Conservation (phyloP, 257 asterid species). For the Paulownia fortunei region DNA sequence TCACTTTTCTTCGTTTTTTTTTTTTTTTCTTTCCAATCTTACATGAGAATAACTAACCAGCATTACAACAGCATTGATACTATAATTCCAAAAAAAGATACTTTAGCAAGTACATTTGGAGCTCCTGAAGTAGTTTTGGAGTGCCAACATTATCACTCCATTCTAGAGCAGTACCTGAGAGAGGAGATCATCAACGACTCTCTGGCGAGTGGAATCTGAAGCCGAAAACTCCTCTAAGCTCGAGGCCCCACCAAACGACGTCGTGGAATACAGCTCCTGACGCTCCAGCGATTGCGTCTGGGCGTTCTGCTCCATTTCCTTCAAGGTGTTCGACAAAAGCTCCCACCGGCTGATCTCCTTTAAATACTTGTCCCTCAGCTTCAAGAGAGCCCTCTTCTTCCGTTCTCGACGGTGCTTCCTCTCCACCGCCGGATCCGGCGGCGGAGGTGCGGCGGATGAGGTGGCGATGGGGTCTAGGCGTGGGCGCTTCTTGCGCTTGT, state of each 20-base stretch:
- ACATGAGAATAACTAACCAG: neutral
- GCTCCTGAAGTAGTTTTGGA: conserved; percentile 17
- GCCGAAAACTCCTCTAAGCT: conserved; percentile 30
- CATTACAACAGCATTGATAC: neutral
- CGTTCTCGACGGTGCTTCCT: conserved; percentile 57
- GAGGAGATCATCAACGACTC: conserved; percentile 62
- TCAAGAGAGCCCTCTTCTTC: conserved; percentile 62
- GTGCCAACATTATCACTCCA: neutral
- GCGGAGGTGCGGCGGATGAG: conserved; percentile 41
- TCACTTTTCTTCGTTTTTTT: neutral
- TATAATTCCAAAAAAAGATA: neutral
- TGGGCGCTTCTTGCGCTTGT: conserved; percentile 67
- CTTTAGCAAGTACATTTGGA: conserved; percentile 14
- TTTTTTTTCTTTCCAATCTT: neutral
- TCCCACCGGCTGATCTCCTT: conserved; percentile 77
- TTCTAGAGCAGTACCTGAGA: conserved; percentile 52
- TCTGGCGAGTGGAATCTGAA: conserved; percentile 39
- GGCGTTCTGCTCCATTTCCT: conserved; percentile 50
- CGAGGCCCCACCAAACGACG: conserved; percentile 39
- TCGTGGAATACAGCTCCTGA: conserved; percentile 36
- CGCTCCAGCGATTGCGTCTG: conserved; percentile 34
- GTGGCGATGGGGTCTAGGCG: conserved; percentile 39
- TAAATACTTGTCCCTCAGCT: conserved; percentile 53
- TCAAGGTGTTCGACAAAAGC: conserved; percentile 68
- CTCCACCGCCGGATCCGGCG: conserved; percentile 66